Base-by-base conservation (phyloP, 495 filamentous ascomycete species). In the Pyronema domesticum region DNA sequence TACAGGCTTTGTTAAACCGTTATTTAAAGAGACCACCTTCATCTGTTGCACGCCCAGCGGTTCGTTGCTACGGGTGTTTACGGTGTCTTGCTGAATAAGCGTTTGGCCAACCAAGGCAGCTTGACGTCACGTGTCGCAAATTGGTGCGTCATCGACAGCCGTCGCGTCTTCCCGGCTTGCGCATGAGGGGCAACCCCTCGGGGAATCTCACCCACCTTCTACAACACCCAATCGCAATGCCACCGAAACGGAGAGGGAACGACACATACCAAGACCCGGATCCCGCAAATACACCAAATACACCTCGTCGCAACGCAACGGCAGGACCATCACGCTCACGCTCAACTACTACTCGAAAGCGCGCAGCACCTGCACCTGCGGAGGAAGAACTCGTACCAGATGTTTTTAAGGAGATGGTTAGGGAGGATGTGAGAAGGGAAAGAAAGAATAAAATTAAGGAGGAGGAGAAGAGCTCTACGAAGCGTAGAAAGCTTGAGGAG, bases 381-480 rank as follows among this genome's bases (percentile, higher is more conserved):
- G 18, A 23, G 18, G 48, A 51, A 9, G 18, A 17, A 23, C 23
- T 35, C 1, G 46, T 54, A 33, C 73, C 76, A 1, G 71, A 78
- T 44, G 71, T 81, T 0, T 85, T 84, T 57, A 73, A 66, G 44
- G 77, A 85, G 55, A 79, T 87, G 80, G 70, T 87, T 15, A 71
- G 69, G 15, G 80, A 85, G 62, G 80, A 76, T 30, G 71, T n/a
- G 30, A 51, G 36, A 15, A 33, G 76, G 47, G 69, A 71, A 40
- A 42, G 40, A 40, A 11, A n/a, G 14, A n/a, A 46, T 37, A 42
- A 18, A 30, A 30, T 30, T 54, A 14, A 46, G 51, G 68, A 71
- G 51, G 65, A 64, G 47, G 67, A 71, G 0, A 37, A 65, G 15
- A 70, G 45, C 5, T 2, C 3, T 19, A n/a, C 10, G n/a, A 47